A percentile compares a stretch with the other conserved stretches of the same genome.
These are phyloP conservation scores for Suillus decipiens DNA, from an alignment of 768 basidiomycete genomes.

Conservation along the genomic window DNA sequence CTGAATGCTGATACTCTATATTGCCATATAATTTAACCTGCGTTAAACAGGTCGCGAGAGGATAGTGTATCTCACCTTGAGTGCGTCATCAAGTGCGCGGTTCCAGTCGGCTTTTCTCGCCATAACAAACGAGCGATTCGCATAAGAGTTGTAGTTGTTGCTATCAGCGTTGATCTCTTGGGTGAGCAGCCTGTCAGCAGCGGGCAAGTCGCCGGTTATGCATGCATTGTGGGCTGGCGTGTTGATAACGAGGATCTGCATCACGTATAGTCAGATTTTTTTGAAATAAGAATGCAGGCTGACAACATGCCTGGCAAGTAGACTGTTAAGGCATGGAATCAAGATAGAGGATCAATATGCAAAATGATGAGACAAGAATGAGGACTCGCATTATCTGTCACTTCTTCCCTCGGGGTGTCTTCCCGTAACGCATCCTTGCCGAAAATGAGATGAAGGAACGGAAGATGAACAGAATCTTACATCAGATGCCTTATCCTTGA, in stretches of 20 bases:
- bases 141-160: neutral
- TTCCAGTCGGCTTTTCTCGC: neutral
- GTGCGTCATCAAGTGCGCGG: neutral
- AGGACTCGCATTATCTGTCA: no score
- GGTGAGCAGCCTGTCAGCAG: neutral
- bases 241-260: neutral
- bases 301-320: no score
- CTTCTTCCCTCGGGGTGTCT: neutral
- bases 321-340: no score
- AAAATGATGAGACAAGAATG: no score
- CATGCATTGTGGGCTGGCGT: neutral
- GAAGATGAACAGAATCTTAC: neutral
- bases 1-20: neutral
- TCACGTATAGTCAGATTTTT: no score
- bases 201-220: neutral
- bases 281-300: no score
- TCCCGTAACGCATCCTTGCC: neutral
- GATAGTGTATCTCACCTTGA: neutral
- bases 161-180: neutral
- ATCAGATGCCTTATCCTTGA: neutral
- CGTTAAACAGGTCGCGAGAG: neutral
- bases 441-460: neutral
- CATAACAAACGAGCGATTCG: neutral
- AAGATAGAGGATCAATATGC: no score
- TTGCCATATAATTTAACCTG: no score